Base-by-base conservation (phyloP, 176 grass and related monocot genomes). In the Carex scoparia region DNA sequence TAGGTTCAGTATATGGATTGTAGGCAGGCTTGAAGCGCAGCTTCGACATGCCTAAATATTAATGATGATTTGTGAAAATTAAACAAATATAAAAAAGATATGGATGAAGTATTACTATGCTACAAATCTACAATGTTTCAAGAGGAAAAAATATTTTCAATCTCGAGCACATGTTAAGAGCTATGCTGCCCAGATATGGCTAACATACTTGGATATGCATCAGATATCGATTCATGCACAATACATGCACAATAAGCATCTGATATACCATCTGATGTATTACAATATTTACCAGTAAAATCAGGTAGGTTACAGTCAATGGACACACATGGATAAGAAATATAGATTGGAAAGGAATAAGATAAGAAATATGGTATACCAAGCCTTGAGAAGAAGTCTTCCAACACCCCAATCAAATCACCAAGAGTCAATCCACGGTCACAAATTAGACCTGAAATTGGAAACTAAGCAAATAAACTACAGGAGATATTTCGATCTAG, bases 21-120 rank as follows among this genome's bases (percentile, higher is more conserved):
- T 95, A 99, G 61, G 96, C 93, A 86, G 96, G 96, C 83, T 99
- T 99, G 91, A 99, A 99, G 5, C 91, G 91, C 70, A 99, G 81
- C 72, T 99, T 92, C 65, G 93, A 84, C 93, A 99, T 88, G 32
- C 96, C 96, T 99, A 85, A 64, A 69, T 37, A 46, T 68, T 65
- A 3, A 72, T 79, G 51, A 79, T 57, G 32, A 57, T 18, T 13
- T 53, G 33, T 40, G 4, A 40, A 42, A 88, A 82, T 23, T 37
- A 46, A 68, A 30, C 13, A 82, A 80, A 54, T 60, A 18, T 5
- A 60, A 31, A 76, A 76, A 76, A 57, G 7, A n/a, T 38, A 70
- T 58, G 30, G 31, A 56, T 32, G 30, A 9, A 79, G 30, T 57
- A 10, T 79, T 12, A 30, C 53, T 35, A 7, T 33, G 10, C 49